These are phyloP conservation scores for Phaeophleospora eucalypticola DNA, from an alignment of 2,329 filamentous ascomycete species.

Conservation along the genomic window DNA sequence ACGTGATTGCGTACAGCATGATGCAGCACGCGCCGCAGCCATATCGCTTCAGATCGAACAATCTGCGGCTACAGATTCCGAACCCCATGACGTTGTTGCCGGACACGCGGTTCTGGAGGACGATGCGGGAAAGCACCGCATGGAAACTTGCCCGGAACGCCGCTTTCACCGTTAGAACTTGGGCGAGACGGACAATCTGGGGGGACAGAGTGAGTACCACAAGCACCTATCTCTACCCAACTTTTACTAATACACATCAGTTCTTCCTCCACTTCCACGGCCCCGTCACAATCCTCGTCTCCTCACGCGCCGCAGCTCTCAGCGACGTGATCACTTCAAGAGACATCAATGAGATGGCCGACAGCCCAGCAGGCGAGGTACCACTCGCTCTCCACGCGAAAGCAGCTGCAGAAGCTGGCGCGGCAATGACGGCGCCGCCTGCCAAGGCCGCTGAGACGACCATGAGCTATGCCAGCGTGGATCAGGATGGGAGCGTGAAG, in stretches of 20 bases:
- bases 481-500: conserved; percentile 30
- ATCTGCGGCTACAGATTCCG: conserved; percentile 73
- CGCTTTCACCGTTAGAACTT: conserved; percentile 68
- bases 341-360: conserved; percentile 87
- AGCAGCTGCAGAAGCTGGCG: conserved; percentile 27
- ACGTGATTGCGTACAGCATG: conserved; percentile 86
- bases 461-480: conserved; percentile 34
- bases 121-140: conserved; percentile 64
- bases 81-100: conserved; percentile 60
- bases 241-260: conserved; percentile 30
- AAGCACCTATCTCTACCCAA: neutral
- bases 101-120: conserved; percentile 67
- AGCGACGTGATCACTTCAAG: conserved; percentile 71
- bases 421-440: conserved; percentile 16
- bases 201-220: conserved; percentile 64
- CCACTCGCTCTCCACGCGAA: conserved; percentile 50
- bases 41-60: conserved; percentile 79
- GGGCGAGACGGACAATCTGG: conserved; percentile 79
- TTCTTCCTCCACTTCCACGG: conserved; percentile 88
- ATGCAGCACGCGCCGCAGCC: conserved; percentile 69
- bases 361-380: conserved; percentile 68
- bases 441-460: conserved; percentile 25
- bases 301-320: conserved; percentile 76
- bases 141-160: conserved; percentile 68
- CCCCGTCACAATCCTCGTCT: conserved; percentile 79